Evolutionary conservation across 306 rosid species (phyloP).

Genomic region (Amphicarpaea edgeworthii): DNA sequence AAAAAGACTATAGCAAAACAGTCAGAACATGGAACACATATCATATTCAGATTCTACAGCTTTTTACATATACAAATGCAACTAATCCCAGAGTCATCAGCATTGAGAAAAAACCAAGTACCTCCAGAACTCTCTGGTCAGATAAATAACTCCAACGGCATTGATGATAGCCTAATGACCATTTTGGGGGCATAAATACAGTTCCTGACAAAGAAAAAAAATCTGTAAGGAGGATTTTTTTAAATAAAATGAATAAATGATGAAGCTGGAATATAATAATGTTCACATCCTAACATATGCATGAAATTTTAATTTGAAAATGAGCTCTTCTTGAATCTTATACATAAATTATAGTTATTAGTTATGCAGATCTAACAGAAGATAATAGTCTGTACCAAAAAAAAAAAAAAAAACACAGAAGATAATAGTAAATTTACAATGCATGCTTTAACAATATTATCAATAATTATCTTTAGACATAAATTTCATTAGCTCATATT

Average conservation of each 20-base stretch:
- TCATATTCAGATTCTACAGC: constrained; percentile 42
- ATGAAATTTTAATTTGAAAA: constrained; percentile 26
- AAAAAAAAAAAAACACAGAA: too few species aligned
- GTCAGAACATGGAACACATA: constrained; percentile 23
- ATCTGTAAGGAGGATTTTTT: constrained; percentile 29
- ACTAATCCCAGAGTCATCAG: constrained; percentile 27
- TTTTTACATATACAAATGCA: constrained; percentile 23
- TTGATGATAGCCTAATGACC: constrained; percentile 96
- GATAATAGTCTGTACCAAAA: too few species aligned
- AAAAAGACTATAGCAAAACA: background rate
- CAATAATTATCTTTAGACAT: constrained; percentile 20
- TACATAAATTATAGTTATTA: constrained; percentile 2
- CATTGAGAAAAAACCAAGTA: constrained; percentile 34
- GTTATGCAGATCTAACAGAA: background rate
- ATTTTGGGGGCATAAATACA: constrained; percentile 90
- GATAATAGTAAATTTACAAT: constrained; percentile 25
- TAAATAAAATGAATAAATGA: constrained; percentile 25
- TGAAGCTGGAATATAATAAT: constrained; percentile 8
- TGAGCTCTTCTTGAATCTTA: constrained; percentile 7
- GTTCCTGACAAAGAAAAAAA: constrained; percentile 61
- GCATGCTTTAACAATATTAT: constrained; percentile 3
- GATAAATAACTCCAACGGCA: constrained; percentile 89
- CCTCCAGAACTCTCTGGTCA: constrained; percentile 86
- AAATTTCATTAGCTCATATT: constrained; percentile 31
- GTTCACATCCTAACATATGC: constrained; percentile 1